Conservation (phyloP, 345 rosid species). For the Linum trigynum region DNA sequence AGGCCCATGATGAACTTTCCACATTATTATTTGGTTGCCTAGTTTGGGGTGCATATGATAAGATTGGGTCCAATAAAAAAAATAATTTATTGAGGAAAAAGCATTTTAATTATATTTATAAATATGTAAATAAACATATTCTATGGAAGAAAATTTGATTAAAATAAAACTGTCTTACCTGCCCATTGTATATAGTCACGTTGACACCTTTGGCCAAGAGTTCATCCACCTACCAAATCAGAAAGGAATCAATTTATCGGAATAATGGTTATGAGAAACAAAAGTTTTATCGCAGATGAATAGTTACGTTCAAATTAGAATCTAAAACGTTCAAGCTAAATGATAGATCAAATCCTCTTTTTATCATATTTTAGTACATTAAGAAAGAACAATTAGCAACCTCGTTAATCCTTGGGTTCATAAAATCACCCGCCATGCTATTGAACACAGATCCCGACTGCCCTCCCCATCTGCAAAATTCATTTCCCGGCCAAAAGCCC, state of each 20-base stretch:
- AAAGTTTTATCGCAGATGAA: neutral
- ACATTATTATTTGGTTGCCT: too few species aligned
- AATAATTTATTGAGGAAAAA: too few species aligned
- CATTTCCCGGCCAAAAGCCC: too few species aligned
- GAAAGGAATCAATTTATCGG: neutral
- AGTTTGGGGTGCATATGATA: too few species aligned
- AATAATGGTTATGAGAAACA: neutral
- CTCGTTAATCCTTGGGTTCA: constrained; percentile 67
- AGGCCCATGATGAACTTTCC: too few species aligned
- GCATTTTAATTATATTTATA: too few species aligned
- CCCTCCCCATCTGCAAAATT: constrained; percentile 64
- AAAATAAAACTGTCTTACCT: constrained; percentile 33
- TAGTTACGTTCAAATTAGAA: neutral
- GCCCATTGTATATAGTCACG: constrained; percentile 83
- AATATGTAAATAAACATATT: neutral
- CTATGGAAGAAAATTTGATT: neutral
- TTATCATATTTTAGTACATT: neutral
- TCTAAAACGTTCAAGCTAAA: too few species aligned
- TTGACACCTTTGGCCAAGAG: constrained; percentile 63
- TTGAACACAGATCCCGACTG: constrained; percentile 45
- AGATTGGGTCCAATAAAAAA: too few species aligned
- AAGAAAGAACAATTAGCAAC: constrained; percentile 14
- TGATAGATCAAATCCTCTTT: too few species aligned
- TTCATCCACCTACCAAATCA: constrained; percentile 49
- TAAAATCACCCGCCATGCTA: constrained; percentile 52